These are phyloP conservation scores for Tetrahymena thermophila DNA, from an alignment of 73 alveolate genomes.

Conservation along the genomic window DNA sequence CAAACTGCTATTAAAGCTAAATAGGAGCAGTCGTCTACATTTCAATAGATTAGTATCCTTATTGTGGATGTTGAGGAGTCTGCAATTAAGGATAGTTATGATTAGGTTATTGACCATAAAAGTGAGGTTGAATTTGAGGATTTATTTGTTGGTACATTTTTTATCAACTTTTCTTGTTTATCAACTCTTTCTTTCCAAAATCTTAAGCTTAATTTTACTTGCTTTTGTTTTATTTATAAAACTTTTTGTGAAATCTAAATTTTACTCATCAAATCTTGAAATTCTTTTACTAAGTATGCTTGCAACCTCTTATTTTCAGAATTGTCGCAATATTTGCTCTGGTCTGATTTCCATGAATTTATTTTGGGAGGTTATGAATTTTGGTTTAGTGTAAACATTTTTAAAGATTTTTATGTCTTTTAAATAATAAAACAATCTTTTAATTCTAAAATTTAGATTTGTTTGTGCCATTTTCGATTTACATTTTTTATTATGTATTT, in stretches of 20 bases:
- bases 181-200: not conserved
- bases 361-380: not conserved
- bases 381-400: not conserved
- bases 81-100: not conserved
- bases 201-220: not conserved
- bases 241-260: not conserved
- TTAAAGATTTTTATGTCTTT: not conserved
- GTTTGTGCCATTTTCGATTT: not conserved
- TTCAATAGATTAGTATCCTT: not conserved
- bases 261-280: not conserved
- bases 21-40: not conserved
- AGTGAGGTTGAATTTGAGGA: not conserved
- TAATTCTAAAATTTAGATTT: too few relatives aligned
- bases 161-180: not conserved
- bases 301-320: not conserved
- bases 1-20: not conserved
- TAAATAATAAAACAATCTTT: not conserved
- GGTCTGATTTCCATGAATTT: not conserved
- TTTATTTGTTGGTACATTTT: not conserved
- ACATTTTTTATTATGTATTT: not conserved
- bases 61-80: not conserved
- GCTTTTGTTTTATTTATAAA: not conserved
- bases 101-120: not conserved
- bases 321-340: not conserved
- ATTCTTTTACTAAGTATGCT: not conserved